These are phyloP conservation scores for Apiospora sp. DNA, from an alignment of 2,329 filamentous ascomycete genomes.

Conservation along the genomic window DNA sequence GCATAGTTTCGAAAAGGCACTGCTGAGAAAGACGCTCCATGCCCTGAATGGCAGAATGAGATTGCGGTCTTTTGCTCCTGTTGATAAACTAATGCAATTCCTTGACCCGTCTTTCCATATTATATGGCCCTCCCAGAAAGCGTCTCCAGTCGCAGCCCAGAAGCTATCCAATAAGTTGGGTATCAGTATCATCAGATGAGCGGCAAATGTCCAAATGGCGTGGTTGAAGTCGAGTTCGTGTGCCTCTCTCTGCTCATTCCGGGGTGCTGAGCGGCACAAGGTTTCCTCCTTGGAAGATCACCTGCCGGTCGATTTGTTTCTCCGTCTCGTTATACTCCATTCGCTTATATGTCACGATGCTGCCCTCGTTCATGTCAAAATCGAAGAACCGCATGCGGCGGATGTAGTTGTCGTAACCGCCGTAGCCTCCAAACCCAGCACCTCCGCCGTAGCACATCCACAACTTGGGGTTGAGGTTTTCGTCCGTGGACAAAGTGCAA, in stretches of 20 bases:
- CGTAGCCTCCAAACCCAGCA: constrained; percentile 92
- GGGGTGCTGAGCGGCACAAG: constrained; percentile 36
- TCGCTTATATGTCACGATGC: constrained; percentile 92
- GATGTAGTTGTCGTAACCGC: constrained; percentile 85
- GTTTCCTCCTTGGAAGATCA: constrained; percentile 70
- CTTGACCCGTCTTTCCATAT: neutral
- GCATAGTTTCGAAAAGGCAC: neutral
- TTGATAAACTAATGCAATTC: neutral
- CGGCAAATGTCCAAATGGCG: neutral
- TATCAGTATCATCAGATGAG: neutral
- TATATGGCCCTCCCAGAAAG: neutral
- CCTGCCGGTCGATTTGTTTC: constrained; percentile 66
- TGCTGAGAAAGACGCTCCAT: neutral
- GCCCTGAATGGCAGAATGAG: neutral
- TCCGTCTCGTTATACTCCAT: constrained; percentile 72
- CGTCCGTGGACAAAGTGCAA: constrained; percentile 74
- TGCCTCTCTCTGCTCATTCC: neutral
- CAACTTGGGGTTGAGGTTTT: constrained; percentile 69
- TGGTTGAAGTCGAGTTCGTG: neutral
- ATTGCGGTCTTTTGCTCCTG: neutral
- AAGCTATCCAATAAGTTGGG: constrained; percentile 15
- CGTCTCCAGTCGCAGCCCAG: neutral
- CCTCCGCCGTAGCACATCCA: constrained; percentile 99
- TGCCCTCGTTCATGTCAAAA: constrained; percentile 88
- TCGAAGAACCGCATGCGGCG: constrained; percentile 90